phyloP scores from a whole-genome alignment of 73 alveolate species.

The Paramecium primaurelia region DNA sequence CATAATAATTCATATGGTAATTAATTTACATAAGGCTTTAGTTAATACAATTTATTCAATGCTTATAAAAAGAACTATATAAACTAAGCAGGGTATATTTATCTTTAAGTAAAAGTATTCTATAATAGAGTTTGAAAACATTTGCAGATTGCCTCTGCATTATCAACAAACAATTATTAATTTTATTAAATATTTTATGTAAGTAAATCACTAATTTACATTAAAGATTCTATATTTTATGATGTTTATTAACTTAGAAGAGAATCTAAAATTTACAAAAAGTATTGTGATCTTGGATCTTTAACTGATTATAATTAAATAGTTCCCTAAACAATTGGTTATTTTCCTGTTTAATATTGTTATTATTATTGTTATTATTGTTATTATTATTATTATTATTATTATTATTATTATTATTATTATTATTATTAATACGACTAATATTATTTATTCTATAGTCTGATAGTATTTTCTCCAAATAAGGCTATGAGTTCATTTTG shows the following conservation, averaged over 20 bases:
- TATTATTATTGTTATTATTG: background rate
- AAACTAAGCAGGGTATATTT: background rate
- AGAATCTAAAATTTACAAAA: background rate
- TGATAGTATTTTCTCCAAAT: background rate
- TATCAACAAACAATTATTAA: constrained; percentile 19
- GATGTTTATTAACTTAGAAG: background rate
- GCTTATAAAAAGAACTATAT: constrained; percentile 4
- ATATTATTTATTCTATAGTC: background rate
- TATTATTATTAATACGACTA: background rate
- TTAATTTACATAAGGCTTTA: background rate
- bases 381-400: background rate
- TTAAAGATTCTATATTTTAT: constrained; percentile 4
- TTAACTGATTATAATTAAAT: background rate
- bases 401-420: background rate
- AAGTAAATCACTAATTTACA: background rate
- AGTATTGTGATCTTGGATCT: constrained; percentile 27
- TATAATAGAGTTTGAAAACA: background rate
- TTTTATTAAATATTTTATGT: background rate
- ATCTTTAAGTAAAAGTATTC: background rate
- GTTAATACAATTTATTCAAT: background rate
- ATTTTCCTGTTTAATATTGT: background rate
- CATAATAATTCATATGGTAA: constrained; percentile 26
- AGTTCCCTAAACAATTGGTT: background rate
- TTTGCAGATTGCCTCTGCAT: constrained; percentile 29
- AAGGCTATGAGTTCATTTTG: background rate